These are phyloP conservation scores for Penicillium coprophilum DNA, from an alignment of 495 filamentous ascomycete genomes.

Conservation along the genomic window DNA sequence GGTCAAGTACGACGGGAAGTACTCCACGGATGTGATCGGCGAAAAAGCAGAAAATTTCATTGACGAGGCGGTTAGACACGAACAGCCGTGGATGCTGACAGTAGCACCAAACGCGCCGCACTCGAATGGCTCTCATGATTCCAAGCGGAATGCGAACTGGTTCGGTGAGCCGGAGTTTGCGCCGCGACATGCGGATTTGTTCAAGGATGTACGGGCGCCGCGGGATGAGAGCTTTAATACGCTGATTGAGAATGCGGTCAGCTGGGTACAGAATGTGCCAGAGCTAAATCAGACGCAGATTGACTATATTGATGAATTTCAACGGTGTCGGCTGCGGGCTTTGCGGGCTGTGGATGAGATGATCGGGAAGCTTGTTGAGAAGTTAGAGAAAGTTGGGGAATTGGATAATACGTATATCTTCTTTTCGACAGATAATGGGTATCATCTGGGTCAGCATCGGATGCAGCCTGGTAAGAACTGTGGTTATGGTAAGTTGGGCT, in stretches of 20 bases:
- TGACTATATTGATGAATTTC: conserved; percentile 64
- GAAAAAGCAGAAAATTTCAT: conserved; percentile 60
- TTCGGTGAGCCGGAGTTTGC: conserved; percentile 34
- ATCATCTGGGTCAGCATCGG: conserved; percentile 67
- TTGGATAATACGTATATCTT: conserved; percentile 67
- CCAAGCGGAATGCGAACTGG: conserved; percentile 16
- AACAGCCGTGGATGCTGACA: conserved; percentile 62
- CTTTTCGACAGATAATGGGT: conserved; percentile 68
- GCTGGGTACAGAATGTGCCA: conserved; percentile 55
- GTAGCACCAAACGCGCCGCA: conserved; percentile 67
- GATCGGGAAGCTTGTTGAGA: conserved; percentile 52
- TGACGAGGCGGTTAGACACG: conserved; percentile 50
- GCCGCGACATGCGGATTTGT: conserved; percentile 30
- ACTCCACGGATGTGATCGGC: conserved; percentile 60
- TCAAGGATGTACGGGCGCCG: conserved; percentile 30
- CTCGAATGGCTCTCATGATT: conserved; percentile 28
- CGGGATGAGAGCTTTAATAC: conserved; percentile 36
- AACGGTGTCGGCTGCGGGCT: conserved; percentile 57
- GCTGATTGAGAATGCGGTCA: conserved; percentile 49
- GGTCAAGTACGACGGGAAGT: conserved; percentile 50
- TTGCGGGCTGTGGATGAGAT: conserved; percentile 69
- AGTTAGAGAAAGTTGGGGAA: conserved; percentile 49
- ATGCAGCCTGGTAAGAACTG: conserved; percentile 67
- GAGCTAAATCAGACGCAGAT: conserved; percentile 51
- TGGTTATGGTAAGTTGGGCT: conserved; percentile 62